Conservation (phyloP, 1,284 basidiomycete genomes). For the Ustilago tritici region DNA sequence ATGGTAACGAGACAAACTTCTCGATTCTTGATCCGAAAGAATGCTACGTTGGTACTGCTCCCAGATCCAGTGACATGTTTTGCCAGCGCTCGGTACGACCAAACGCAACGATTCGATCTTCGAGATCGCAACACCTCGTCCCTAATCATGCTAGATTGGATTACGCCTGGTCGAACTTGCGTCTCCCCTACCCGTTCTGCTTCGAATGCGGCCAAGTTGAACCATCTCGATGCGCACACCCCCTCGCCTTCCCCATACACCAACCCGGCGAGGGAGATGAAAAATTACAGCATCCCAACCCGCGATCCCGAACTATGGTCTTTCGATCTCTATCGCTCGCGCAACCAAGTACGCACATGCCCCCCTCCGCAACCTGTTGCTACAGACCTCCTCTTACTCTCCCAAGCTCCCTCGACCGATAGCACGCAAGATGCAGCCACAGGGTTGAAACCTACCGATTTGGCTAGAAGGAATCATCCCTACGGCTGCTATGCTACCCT, state of each 20-base stretch:
- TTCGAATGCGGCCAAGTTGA: not conserved
- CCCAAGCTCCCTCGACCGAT: constrained; percentile 70
- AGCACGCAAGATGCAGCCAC: not conserved
- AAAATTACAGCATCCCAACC: not conserved
- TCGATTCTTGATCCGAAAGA: constrained; percentile 50
- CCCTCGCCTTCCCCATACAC: not conserved
- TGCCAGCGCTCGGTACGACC: constrained; percentile 56
- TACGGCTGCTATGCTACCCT: constrained; percentile 88
- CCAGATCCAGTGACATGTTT: constrained; percentile 68
- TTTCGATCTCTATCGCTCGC: constrained; percentile 84
- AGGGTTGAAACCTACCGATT: constrained; percentile 41
- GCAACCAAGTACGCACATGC: constrained; percentile 83
- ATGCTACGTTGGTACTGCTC: constrained; percentile 58
- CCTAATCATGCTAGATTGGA: constrained; percentile 65
- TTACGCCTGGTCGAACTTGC: constrained; percentile 60
- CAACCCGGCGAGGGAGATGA: not conserved
- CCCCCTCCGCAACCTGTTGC: constrained; percentile 75
- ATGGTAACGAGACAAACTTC: constrained; percentile 41
- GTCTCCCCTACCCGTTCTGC: not conserved
- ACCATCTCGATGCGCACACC: constrained; percentile 30
- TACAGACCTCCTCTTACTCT: constrained; percentile 81
- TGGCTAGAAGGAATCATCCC: constrained; percentile 77
- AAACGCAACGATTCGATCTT: constrained; percentile 65
- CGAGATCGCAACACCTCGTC: constrained; percentile 43
- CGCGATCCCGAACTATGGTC: constrained; percentile 83